These are phyloP conservation scores for Trichophyton benhamiae DNA, from an alignment of 2,329 filamentous ascomycete genomes.

Conservation along the genomic window DNA sequence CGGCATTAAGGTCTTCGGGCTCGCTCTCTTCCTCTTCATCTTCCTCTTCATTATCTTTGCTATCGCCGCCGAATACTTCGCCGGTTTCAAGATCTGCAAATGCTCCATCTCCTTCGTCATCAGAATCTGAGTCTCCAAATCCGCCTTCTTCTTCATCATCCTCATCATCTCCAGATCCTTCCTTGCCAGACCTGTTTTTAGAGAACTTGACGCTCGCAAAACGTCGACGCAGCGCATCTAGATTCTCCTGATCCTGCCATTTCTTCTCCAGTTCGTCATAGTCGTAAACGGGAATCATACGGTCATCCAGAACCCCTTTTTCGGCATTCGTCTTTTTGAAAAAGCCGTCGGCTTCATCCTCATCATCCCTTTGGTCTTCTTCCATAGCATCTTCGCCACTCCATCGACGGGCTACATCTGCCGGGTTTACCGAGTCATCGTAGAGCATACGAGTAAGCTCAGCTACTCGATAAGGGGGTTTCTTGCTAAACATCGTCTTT, in stretches of 20 bases:
- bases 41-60: slow-evolving; percentile 27
- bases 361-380: slow-evolving; percentile 23
- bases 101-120: slow-evolving; percentile 60
- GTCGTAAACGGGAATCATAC: slow-evolving; percentile 64
- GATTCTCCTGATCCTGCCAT: slow-evolving; percentile 68
- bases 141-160: slow-evolving; percentile 39
- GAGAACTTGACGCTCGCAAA: slow-evolving; percentile 61
- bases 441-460: slow-evolving; percentile 86
- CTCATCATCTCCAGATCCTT: slow-evolving; percentile 40
- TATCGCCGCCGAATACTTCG: slow-evolving; percentile 38
- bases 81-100: slow-evolving; percentile 79
- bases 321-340: slow-evolving; percentile 46
- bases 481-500: slow-evolving; percentile 55
- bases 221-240: slow-evolving; percentile 59
- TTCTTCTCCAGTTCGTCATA: slow-evolving; percentile 71
- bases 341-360: slow-evolving; percentile 55
- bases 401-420: slow-evolving; percentile 69
- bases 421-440: slow-evolving; percentile 62
- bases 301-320: slow-evolving; percentile 52
- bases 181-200: slow-evolving; percentile 41
- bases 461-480: slow-evolving; percentile 60
- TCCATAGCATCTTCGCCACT: slow-evolving; percentile 46
- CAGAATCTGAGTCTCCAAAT: slow-evolving; percentile 29
- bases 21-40: slow-evolving; percentile 33
- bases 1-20: slow-evolving; percentile 58